A percentile compares a stretch with the other conserved stretches of the same genome.
Evolutionary conservation across 257 asterid genomes (phyloP).

Genomic region (Coffea eugenioides): DNA sequence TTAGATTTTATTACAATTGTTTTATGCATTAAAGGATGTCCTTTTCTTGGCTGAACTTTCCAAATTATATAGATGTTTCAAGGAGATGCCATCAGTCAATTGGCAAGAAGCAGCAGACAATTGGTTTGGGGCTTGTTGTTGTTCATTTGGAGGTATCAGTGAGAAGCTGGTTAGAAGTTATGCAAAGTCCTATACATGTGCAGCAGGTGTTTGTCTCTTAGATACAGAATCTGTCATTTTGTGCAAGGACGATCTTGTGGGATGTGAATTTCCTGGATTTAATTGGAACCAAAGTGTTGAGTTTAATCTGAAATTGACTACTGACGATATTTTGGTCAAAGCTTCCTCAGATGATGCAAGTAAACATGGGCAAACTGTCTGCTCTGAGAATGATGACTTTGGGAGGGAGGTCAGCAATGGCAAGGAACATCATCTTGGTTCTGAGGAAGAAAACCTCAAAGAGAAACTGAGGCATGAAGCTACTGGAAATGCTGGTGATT

Average conservation of each 20-base stretch:
- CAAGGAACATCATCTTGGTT: neutral
- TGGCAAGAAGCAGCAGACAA: constrained; percentile 96
- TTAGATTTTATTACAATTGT: neutral
- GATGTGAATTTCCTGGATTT: constrained; percentile 41
- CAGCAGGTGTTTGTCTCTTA: constrained; percentile 69
- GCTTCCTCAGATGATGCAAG: constrained; percentile 21
- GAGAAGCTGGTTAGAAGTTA: constrained; percentile 71
- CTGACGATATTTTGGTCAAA: constrained; percentile 9
- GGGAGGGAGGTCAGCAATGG: constrained; percentile 11
- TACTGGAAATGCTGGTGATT: constrained; percentile 18
- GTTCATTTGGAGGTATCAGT: constrained; percentile 83
- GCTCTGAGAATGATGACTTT: constrained; percentile 19
- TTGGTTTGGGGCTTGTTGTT: constrained; percentile 98
- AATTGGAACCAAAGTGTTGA: constrained; percentile 21
- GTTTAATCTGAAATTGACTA: constrained; percentile 25
- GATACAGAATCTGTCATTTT: constrained; percentile 63
- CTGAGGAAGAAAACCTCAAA: constrained; percentile 22
- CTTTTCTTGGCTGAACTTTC: neutral
- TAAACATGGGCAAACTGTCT: constrained; percentile 13
- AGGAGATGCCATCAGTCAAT: constrained; percentile 87
- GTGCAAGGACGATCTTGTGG: constrained; percentile 60
- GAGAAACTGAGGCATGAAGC: constrained; percentile 22
- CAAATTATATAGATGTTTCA: constrained; percentile 45
- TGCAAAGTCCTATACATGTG: constrained; percentile 62
- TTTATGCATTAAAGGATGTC: neutral